Evolutionary conservation across 164 flowering plant species (phyloP), one percentile per base, ranked within the genome.

Genomic region (Euptelea pleiosperma): DNA sequence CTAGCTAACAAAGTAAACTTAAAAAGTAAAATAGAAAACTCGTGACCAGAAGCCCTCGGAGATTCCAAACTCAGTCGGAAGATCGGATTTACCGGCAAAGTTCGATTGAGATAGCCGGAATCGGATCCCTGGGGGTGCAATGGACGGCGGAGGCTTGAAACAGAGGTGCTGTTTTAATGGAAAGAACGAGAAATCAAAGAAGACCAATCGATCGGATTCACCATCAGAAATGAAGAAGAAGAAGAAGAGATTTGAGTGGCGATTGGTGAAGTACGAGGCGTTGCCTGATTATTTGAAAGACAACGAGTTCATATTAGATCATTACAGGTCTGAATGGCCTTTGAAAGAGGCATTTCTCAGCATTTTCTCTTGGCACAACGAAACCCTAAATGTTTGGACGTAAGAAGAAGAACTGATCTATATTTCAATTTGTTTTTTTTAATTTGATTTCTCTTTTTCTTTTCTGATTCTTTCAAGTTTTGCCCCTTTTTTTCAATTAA

Each of bases 321-420:
- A 87, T 73, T 93, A 93, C 65, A 66, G 97, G 45, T 77, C 77
- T 21, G 97, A 93, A 55, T 93, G 97, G 97, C 85, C 98, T 0
- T 39, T 93, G 56, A 84, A 77, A 66, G 87, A 90, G 49, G 76
- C 78, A 4, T n/a, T 82, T 51, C 57, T 79, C 35, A 87, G 97
- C 73, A 68, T 79, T 15, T 90, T 93, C 59, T 65, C 79, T 8
- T 83, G 78, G 91, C 98, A 90, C 73, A 93, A 93, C 63, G 98
- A 93, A 60, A 90, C 96, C 52, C 84, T 93, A 33, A 93, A 93
- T 43, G 69, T 93, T 26, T 93, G 98, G 97, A 86, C 98, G 98
- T 93, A 70, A 61, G 87, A 33, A 18, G 39, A 18, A 33, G 10
- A 21, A 1, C 26, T 18, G 2, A 1, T 12, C 8, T 10, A 2